Evolutionary conservation across 2,329 filamentous ascomycete genomes (phyloP).

Genomic region (Lasiodiplodia sp.): DNA sequence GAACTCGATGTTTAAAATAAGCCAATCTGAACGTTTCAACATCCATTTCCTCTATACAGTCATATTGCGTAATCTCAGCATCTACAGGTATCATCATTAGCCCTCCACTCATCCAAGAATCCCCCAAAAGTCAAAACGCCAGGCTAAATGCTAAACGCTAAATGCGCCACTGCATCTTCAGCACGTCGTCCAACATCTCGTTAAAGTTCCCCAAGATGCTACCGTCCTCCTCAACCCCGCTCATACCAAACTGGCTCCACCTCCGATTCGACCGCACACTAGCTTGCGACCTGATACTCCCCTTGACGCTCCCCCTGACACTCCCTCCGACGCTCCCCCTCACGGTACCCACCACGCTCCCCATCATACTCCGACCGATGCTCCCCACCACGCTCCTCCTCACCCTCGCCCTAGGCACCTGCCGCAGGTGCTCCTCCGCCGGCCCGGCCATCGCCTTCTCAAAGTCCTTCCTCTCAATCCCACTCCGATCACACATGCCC

Average conservation of each 20-base stretch:
- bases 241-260: background rate
- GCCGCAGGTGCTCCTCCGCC: background rate
- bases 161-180: background rate
- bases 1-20: no score
- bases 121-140: background rate
- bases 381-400: background rate
- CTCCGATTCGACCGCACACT: background rate
- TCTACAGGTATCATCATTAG: background rate
- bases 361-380: no score
- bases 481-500: constrained; percentile 87
- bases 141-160: background rate
- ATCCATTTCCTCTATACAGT: background rate
- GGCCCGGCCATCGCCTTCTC: background rate
- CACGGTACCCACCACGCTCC: no score
- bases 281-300: no score
- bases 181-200: background rate
- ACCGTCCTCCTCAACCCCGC: background rate
- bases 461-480: constrained; percentile 65
- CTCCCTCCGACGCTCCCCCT: no score
- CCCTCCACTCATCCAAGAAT: background rate
- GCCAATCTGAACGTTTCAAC: no score
- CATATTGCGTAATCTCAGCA: background rate
- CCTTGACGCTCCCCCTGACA: no score
- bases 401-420: background rate
- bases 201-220: constrained; percentile 47